Percentiles rank a stretch among this genome's conserved stretches.
phyloP scores from a whole-genome alignment of 2,329 filamentous ascomycete genomes.

The Verticillium dahliae region DNA sequence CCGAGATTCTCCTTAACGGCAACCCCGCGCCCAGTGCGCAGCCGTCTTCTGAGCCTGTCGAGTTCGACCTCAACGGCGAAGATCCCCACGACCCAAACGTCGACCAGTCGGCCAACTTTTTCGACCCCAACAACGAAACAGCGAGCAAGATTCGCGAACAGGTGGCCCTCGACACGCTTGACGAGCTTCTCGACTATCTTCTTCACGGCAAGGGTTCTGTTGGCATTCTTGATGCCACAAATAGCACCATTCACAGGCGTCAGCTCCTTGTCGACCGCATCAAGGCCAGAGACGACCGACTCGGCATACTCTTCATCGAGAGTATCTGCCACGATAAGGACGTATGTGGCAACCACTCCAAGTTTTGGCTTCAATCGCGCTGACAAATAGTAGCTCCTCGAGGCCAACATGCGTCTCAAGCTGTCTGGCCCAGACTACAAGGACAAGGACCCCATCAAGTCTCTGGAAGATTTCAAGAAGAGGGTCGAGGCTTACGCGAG shows the following conservation, averaged over 20 bases:
- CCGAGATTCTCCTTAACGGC: slow-evolving; percentile 53
- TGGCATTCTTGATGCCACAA: slow-evolving; percentile 94
- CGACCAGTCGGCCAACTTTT: slow-evolving; percentile 90
- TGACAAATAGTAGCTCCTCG: slow-evolving; percentile 54
- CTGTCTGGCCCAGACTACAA: slow-evolving; percentile 93
- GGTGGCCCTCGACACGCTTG: slow-evolving; percentile 83
- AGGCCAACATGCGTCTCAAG: slow-evolving; percentile 96
- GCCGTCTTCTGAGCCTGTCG: slow-evolving; percentile 12
- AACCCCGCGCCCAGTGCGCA: slow-evolving; percentile 34
- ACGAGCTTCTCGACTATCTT: slow-evolving; percentile 88
- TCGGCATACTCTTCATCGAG: slow-evolving; percentile 93
- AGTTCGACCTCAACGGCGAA: slow-evolving; percentile 26
- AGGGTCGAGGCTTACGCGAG: slow-evolving; percentile 91
- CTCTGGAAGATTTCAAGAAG: slow-evolving; percentile 85
- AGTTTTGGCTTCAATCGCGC: slow-evolving; percentile 1
- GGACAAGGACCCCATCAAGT: slow-evolving; percentile 80
- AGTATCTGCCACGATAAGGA: slow-evolving; percentile 82
- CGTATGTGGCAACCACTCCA: slow-evolving; percentile 24
- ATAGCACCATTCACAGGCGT: slow-evolving; percentile 83
- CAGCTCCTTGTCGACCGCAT: slow-evolving; percentile 80
- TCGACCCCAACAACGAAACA: slow-evolving; percentile 80
- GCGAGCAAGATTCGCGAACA: slow-evolving; percentile 83
- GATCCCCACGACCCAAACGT: slow-evolving; percentile 40
- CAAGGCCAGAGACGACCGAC: slow-evolving; percentile 71
- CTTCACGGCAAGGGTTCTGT: slow-evolving; percentile 77